A percentile compares a stretch with the other conserved stretches of the same genome.
These are phyloP conservation scores for Pleurotus salmoneostramineus DNA, from an alignment of 768 basidiomycete species.

Conservation along the genomic window DNA sequence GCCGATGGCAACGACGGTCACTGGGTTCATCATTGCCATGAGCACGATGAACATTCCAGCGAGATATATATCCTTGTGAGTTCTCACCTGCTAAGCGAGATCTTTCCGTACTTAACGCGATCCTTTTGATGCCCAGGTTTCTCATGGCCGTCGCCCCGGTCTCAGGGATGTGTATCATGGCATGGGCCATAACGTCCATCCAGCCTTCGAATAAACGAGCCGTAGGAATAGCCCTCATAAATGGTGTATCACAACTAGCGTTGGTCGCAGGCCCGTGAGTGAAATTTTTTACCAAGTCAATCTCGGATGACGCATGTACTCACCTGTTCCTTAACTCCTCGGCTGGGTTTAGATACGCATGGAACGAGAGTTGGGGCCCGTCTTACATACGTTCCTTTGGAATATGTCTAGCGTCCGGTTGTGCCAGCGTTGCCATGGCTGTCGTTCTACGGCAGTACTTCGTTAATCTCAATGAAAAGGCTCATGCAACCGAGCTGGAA, in stretches of 20 bases:
- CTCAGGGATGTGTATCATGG: conserved; percentile 46
- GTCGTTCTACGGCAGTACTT: conserved; percentile 25
- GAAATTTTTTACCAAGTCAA: not conserved
- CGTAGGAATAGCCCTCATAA: conserved; percentile 61
- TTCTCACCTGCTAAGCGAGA: not conserved
- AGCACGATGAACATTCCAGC: conserved; percentile 44
- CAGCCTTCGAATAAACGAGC: conserved; percentile 65
- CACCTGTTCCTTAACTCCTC: not conserved
- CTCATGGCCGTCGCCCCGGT: conserved; percentile 24
- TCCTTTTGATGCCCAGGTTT: conserved; percentile 6
- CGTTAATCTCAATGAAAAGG: conserved; percentile 17
- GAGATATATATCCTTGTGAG: conserved; percentile 46
- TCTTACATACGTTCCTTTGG: conserved; percentile 48
- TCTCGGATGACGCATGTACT: not conserved
- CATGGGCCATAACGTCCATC: conserved; percentile 30
- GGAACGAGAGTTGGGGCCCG: conserved; percentile 48
- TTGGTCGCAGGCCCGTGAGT: conserved; percentile 61
- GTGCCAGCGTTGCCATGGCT: conserved; percentile 30
- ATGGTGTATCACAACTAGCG: conserved; percentile 54
- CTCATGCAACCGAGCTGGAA: conserved; percentile 13
- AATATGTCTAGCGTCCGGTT: conserved; percentile 50
- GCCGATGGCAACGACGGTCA: conserved; percentile 46
- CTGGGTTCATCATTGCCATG: conserved; percentile 56
- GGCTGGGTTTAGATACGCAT: conserved; percentile 34
- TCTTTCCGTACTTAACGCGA: not conserved